phyloP scores from a whole-genome alignment of 2,329 filamentous ascomycete genomes.

The Biscogniauxia sp. region DNA sequence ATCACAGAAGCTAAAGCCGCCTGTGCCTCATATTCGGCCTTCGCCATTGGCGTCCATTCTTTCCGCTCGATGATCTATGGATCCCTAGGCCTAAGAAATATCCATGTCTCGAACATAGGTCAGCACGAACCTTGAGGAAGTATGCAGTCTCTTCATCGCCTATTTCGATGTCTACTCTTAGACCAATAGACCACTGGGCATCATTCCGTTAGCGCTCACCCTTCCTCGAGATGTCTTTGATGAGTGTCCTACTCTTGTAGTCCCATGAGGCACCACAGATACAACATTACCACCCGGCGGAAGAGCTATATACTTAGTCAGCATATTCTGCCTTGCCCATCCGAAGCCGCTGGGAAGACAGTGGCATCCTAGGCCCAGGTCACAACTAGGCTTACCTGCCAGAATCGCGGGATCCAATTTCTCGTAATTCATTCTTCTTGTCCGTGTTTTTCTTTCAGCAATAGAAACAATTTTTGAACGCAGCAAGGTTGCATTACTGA shows the following conservation, averaged over 20 bases:
- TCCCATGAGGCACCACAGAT: constrained; percentile 2
- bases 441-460: too few relatives aligned
- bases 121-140: constrained; percentile 15
- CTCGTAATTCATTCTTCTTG: constrained; percentile 5
- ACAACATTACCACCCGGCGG: background rate
- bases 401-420: background rate
- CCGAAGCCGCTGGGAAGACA: background rate
- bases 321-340: background rate
- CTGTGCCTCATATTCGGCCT: constrained; percentile 24
- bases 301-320: background rate
- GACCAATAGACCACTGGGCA: constrained; percentile 2
- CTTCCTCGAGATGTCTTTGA: background rate
- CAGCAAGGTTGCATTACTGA: too few relatives aligned
- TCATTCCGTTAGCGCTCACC: background rate
- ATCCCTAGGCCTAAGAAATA: background rate
- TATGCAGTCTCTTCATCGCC: constrained; percentile 11
- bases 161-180: constrained; percentile 7
- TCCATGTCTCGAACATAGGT: background rate
- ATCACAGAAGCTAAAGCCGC: constrained; percentile 18
- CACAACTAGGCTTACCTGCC: background rate
- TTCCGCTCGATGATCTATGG: constrained; percentile 18
- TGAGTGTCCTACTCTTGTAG: constrained; percentile 1
- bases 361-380: background rate
- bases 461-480: too few relatives aligned
- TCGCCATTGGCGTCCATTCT: constrained; percentile 18